Base-by-base conservation (phyloP, 2,329 filamentous ascomycete species). In the Penicillium freii region DNA sequence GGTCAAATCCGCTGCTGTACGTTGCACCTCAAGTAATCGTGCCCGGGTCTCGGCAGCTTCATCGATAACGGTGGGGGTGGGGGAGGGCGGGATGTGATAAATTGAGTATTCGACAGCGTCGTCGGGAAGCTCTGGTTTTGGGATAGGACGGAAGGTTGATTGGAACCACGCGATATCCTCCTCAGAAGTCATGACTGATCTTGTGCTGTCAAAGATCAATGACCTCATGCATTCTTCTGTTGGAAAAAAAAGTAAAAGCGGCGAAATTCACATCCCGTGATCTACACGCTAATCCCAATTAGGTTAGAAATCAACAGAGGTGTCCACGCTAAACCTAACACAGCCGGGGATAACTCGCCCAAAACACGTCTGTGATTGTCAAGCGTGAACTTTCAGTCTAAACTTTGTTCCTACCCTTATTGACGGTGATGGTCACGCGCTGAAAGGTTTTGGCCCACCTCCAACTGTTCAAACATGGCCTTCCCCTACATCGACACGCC, bases 31-130 rank as follows among this genome's bases (percentile, higher is more conserved):
- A 56, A 90, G 87, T n/a, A 97, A 81, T 21, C 82, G 82, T 25
- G 84, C 75, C 11, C 90, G 79, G 51, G 68, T 73, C 60, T 71
- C 69, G 62, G 71, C 69, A n/a, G 84, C 77, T 62, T 84, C 83
- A 54, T 82, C 80, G 19, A 82, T 76, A 48, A 81, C 78, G 54
- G 80, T 78, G 27, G 81, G 75, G 56, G 82, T 79, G 25, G 85
- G 75, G 58, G 80, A 70, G 59, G 90, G 82, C 60, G 93, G 77
- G 51, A 57, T 57, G 33, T 91, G 75, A 70, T 92, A 90, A 27
- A 97, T 79, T 53, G 88, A 84, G 73, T 96, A 97, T 72, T 95
- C 90, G 52, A 96, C 86, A 61, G 86, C 90, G 73, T 96, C 92
- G 49, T 97, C 92, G 0, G 91, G 86, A 0, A 95, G 79, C 57